These are phyloP conservation scores for Logfia minima DNA, from an alignment of 129 eudicot genomes.

Conservation along the genomic window DNA sequence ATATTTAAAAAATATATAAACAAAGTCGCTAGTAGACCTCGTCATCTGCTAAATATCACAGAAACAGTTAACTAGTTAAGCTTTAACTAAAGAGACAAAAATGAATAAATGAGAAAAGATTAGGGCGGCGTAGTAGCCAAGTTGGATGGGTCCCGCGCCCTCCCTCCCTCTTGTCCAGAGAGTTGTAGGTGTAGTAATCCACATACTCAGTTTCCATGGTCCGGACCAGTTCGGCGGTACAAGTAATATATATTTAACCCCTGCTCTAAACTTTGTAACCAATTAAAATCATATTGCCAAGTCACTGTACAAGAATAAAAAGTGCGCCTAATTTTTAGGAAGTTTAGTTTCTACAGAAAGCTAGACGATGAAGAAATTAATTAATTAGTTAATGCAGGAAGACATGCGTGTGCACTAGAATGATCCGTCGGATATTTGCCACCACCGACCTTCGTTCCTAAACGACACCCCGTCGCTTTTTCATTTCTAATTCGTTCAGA, in stretches of 20 bases:
- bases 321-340: too few species aligned
- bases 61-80: constrained; percentile 4
- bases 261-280: too few species aligned
- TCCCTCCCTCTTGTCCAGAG: constrained; percentile 1
- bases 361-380: neutral
- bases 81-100: constrained; percentile 23
- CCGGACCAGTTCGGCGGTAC: constrained; percentile 25
- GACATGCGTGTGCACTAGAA: constrained; percentile 25
- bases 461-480: constrained; percentile 26
- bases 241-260: too few species aligned
- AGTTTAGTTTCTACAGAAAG: too few species aligned
- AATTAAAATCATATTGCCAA: too few species aligned
- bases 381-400: constrained; percentile 20
- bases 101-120: constrained; percentile 21
- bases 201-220: constrained; percentile 25
- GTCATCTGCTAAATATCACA: constrained; percentile 25
- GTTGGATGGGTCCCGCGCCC: constrained; percentile 22
- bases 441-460: constrained; percentile 25
- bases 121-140: constrained; percentile 34
- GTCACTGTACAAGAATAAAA: too few species aligned
- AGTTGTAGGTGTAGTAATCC: constrained; percentile 17
- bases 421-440: constrained; percentile 21
- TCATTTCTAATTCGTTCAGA: neutral
- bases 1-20: too few species aligned
- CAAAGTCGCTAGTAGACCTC: neutral